Base-by-base conservation (phyloP, 768 basidiomycete species). In the Trametes maxima region DNA sequence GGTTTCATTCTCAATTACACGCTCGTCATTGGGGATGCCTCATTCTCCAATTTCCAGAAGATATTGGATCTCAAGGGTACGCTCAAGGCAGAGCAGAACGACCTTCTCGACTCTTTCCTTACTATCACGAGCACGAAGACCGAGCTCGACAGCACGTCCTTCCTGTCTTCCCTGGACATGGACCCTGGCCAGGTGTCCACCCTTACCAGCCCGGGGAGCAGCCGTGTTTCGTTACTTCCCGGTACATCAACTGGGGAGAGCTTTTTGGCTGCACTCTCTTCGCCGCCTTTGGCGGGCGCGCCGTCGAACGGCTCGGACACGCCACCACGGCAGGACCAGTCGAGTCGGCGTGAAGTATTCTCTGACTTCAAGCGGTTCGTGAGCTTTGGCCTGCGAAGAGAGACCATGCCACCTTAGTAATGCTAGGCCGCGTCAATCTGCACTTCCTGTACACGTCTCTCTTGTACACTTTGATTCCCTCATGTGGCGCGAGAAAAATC, bases 31-130 rank as follows among this genome's bases (percentile, higher is more conserved):
- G 93, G 93, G 22, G 96, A 98, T 74, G 88, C 90, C 5, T 95
- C 95, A 2, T 95, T 95, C 74, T 90, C 89, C 33, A 98, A 98
- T 75, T 99, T 99, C 79, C 97, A 98, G 79, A 99, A 99, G 95
- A 92, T 98, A 55, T 82, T 98, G 17, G 95, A 98, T 74, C 81
- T 98, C 50, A 97, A 97, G 74, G 97, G 97, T 7, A 94, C 94
- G 0, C 87, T 92, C 0, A 91, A 93, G 64, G 72, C 77, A 3
- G 88, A 90, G 54, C 95, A 98, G 77, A 94, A 95, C 74, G 85
- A 85, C 67, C 85, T 99, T 14, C 82, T 96, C 40, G 95, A 98
- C 72, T 83, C 88, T 21, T 99, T 98, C 78, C 79, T 98, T 42
- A 89, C 92, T 7, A 89, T 92, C 57, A 98, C 96, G 35, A 96